Evolutionary conservation across 805 yeast genomes (phyloP), one percentile per base, ranked within the genome.

Genomic region (Teunomyces aglyptinius): DNA sequence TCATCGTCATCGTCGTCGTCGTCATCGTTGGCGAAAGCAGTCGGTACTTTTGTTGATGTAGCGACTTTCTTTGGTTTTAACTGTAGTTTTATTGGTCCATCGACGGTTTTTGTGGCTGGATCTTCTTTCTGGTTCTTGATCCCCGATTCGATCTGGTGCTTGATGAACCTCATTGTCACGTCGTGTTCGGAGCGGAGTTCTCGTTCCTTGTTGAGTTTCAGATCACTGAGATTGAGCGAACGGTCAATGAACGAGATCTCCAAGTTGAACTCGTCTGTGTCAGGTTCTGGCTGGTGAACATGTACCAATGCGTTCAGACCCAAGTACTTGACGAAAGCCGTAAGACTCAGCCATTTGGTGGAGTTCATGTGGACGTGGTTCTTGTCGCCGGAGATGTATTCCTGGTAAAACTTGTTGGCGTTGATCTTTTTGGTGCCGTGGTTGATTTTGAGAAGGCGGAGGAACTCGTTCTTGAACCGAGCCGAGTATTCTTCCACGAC

Each of bases 351-450:
- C 89, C 95, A 94, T 48, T 75, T 75, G 0, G 99, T 94, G 1
- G 97, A 83, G 56, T 89, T 90, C 85, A 94, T 81, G 64, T 92
- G 99, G 8, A 90, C 71, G 64, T 94, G 98, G 47, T 87, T 81
- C 57, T 81, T 81, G 61, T 92, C 88, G 49, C 78, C 76, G 29
- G 68, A 51, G 47, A 94, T 92, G 59, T 85, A 85, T 60, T 91
- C 97, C 59, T 91, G 96, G 68, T 94, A 94, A 58, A 89, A 89
- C 59, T 82, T 78, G 67, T 94, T 94, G 3, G 90, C 92, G 47
- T 83, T 83, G 38, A 91, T 77, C 48, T 71, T 68, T 63, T 89
- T 90, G 43, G 88, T 87, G 4, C 97, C 96, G 62, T 92, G 98
- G 38, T 80, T 76, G 19, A 80, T 68, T 39, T 78, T 71, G 47